Base-by-base conservation (phyloP, 768 basidiomycete species). In the Boletus vermiculosoides region DNA sequence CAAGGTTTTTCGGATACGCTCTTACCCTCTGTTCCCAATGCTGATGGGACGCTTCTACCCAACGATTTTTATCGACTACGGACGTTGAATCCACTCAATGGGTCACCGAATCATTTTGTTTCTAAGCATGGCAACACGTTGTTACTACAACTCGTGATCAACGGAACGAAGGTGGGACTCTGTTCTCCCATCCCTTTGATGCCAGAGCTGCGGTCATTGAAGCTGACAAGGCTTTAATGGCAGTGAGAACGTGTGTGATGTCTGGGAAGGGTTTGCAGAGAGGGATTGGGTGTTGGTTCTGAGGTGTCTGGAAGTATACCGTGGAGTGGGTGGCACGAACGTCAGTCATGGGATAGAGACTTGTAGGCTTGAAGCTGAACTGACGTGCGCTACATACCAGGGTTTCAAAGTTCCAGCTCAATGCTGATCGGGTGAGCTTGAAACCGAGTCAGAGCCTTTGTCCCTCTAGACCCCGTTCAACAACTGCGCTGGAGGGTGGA, bases 91-190 rank as follows among this genome's bases (percentile, higher is more conserved):
- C 64, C 73, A 12, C 39, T 58, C n/a, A 60, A 73, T 1, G 78
- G 67, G 1, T 45, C 58, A 15, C 42, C 56, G 1, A 66, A 69
- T 13, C 81, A 86, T 10, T 79, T 88, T 31, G 79, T 98, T 10
- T 94, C 96, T 55, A 90, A 86, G 75, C 88, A 95, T 66, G 95
- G 95, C 9, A 98, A 98, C 77, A 85, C 94, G 25, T 78, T 97
- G 52, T 76, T 81, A 39, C 72, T 92, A 13, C 91, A 92, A 80
- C 85, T 98, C 44, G 87, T 97, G 42, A 54, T 98, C 31, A 87
- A 89, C 68, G 94, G 81, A 11, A 96, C 98, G 94, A 98, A 98
- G 80, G 77, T 97, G 41, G 95, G 98, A 69, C 85, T 87, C 4
- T 99, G 96, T 76, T 81, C 87, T 30, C 96, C 96, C 20, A 81